Conservation (phyloP, 495 filamentous ascomycete genomes). For the Penicillium odoratum region DNA sequence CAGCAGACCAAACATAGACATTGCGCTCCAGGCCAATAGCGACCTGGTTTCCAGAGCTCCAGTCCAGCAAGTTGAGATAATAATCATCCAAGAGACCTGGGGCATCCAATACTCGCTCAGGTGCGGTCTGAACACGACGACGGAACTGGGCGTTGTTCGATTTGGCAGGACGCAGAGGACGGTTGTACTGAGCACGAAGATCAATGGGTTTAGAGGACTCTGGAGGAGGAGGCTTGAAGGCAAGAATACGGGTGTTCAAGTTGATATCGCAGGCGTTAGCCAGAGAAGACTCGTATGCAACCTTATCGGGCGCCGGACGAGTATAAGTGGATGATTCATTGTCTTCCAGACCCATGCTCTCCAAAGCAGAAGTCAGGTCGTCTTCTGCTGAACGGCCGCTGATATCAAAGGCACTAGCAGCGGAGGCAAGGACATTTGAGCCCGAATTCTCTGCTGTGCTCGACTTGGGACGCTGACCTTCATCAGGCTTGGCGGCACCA, state of each 20-base stretch:
- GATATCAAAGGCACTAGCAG: constrained; percentile 64
- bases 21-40: constrained; percentile 95
- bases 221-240: constrained; percentile 95
- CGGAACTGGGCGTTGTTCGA: constrained; percentile 77
- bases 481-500: constrained; percentile 78
- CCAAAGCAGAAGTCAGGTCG: constrained; percentile 75
- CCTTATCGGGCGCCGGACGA: constrained; percentile 78
- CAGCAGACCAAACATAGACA: constrained; percentile 99
- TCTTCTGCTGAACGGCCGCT: constrained; percentile 65
- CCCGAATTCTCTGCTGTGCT: constrained; percentile 64
- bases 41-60: constrained; percentile 96
- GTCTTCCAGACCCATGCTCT: constrained; percentile 71
- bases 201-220: constrained; percentile 98
- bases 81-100: constrained; percentile 97
- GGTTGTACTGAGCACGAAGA: constrained; percentile 95
- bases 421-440: constrained; percentile 62
- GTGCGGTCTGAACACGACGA: constrained; percentile 87
- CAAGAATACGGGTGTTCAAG: constrained; percentile 92
- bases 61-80: constrained; percentile 97
- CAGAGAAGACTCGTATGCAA: constrained; percentile 90
- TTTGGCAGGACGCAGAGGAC: constrained; percentile 79
- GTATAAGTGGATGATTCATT: constrained; percentile 59
- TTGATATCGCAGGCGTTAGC: constrained; percentile 90
- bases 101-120: constrained; percentile 96
- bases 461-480: constrained; percentile 68